phyloP scores from a whole-genome alignment of 208 protist genomes.

The Leishmania tarentolae region DNA sequence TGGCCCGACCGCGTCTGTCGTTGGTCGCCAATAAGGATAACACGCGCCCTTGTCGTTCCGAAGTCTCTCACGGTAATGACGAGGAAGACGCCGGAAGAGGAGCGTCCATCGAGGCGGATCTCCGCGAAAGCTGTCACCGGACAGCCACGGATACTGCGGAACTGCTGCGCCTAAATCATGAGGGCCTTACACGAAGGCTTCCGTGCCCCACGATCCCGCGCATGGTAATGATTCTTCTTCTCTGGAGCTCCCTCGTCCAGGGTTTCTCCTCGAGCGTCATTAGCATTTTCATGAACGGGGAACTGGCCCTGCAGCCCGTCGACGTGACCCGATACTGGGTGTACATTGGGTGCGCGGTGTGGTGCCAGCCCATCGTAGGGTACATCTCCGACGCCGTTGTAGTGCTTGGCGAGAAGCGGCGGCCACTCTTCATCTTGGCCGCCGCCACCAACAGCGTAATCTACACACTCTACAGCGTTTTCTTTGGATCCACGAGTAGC shows the following conservation, averaged over 20 bases:
- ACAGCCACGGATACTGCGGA: background rate
- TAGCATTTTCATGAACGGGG: conserved; percentile 39
- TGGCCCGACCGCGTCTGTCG: background rate
- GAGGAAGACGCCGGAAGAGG: background rate
- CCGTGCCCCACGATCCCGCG: conserved; percentile 19
- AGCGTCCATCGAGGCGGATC: background rate
- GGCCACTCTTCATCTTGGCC: conserved; percentile 42
- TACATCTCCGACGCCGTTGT: conserved; percentile 42
- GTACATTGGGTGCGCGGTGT: conserved; percentile 39
- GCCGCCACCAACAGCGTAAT: conserved; percentile 27
- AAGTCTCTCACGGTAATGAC: background rate
- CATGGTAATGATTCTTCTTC: conserved; percentile 39
- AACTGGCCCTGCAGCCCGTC: conserved; percentile 30
- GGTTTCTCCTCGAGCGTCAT: conserved; percentile 36
- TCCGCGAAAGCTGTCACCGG: background rate
- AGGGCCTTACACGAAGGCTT: background rate
- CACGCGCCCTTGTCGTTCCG: background rate
- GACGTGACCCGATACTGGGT: conserved; percentile 47
- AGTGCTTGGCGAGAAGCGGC: conserved; percentile 42
- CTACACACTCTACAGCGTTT: conserved; percentile 30
- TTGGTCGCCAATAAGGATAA: too few species aligned
- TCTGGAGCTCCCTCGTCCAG: conserved; percentile 35
- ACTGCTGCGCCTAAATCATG: background rate
- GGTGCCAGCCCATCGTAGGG: conserved; percentile 38
- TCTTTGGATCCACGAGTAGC: conserved; percentile 4